Evolutionary conservation across 164 flowering plant species (phyloP).

Genomic region (Stephania yunnanensis): DNA sequence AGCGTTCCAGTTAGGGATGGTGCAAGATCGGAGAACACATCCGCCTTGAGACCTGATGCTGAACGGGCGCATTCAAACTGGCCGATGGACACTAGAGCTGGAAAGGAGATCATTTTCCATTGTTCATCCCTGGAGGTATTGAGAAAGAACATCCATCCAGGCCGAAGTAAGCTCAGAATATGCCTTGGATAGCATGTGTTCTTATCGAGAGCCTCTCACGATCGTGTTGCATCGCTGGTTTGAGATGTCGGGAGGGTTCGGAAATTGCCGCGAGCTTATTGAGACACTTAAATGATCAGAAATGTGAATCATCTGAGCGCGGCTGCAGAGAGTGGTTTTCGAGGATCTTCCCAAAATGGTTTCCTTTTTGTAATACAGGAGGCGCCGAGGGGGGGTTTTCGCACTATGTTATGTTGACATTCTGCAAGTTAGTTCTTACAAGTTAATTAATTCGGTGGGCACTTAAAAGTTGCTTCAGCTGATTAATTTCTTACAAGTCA

Average conservation of each 20-base stretch:
- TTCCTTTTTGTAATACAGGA: not conserved
- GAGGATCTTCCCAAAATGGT: not conserved
- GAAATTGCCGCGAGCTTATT: not conserved
- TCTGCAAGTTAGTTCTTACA: not conserved
- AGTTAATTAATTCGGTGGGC: not conserved
- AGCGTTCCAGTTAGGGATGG: conserved; percentile 39
- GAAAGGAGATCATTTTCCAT: conserved; percentile 74
- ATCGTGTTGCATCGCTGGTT: not conserved
- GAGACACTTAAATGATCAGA: not conserved
- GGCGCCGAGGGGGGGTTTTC: not conserved
- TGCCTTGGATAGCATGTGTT: not conserved
- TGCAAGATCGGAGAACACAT: conserved; percentile 33
- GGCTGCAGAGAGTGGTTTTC: not conserved
- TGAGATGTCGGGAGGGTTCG: not conserved
- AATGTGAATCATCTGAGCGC: not conserved
- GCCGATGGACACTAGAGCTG: conserved; percentile 42
- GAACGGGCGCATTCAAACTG: conserved; percentile 31
- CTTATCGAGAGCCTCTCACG: not conserved
- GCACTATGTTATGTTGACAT: not conserved
- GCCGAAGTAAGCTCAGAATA: conserved; percentile 20
- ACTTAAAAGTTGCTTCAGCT: not conserved
- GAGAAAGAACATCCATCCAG: conserved; percentile 27
- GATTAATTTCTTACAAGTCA: not conserved
- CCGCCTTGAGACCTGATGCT: conserved; percentile 37
- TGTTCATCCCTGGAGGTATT: conserved; percentile 57